These are phyloP conservation scores for Metschnikowia similis DNA, from an alignment of 805 yeast genomes.

Conservation along the genomic window DNA sequence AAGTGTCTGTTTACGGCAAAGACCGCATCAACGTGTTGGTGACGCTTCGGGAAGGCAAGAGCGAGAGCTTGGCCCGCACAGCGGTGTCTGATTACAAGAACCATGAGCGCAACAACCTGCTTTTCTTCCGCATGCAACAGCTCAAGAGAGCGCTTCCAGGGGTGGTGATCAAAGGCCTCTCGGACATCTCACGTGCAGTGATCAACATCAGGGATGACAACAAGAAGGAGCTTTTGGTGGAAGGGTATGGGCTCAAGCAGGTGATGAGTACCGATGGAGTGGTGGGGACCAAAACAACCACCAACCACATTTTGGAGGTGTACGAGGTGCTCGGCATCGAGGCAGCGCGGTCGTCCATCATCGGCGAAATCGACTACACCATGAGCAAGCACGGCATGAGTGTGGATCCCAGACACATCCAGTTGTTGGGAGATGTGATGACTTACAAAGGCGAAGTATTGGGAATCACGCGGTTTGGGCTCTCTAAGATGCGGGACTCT, in stretches of 20 bases:
- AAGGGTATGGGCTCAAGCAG: conserved; percentile 93
- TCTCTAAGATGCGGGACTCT: conserved; percentile 97
- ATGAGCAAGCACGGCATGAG: conserved; percentile 99
- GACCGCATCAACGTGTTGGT: conserved; percentile 67
- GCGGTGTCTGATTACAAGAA: conserved; percentile 34
- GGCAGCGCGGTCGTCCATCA: conserved; percentile 92
- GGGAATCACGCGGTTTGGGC: conserved; percentile 96
- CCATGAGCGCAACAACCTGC: conserved; percentile 41
- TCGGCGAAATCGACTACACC: conserved; percentile 91
- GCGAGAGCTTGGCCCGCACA: conserved; percentile 31
- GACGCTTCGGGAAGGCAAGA: conserved; percentile 33
- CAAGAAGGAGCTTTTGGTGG: conserved; percentile 87
- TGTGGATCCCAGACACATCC: conserved; percentile 99
- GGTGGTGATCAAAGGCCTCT: conserved; percentile 88
- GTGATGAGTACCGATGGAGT: conserved; percentile 99
- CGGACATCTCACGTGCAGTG: conserved; percentile 92
- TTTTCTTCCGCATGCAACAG: conserved; percentile 86
- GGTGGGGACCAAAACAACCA: conserved; percentile 76
- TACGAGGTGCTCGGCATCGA: conserved; percentile 90
- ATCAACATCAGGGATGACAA: conserved; percentile 86
- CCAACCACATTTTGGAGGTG: conserved; percentile 92
- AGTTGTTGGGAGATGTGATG: conserved; percentile 96
- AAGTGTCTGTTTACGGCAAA: conserved; percentile 62
- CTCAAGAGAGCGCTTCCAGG: conserved; percentile 79
- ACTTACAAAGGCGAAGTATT: conserved; percentile 97